These are phyloP conservation scores for Vitis riparia DNA, from an alignment of 164 flowering plant genomes.

Conservation along the genomic window DNA sequence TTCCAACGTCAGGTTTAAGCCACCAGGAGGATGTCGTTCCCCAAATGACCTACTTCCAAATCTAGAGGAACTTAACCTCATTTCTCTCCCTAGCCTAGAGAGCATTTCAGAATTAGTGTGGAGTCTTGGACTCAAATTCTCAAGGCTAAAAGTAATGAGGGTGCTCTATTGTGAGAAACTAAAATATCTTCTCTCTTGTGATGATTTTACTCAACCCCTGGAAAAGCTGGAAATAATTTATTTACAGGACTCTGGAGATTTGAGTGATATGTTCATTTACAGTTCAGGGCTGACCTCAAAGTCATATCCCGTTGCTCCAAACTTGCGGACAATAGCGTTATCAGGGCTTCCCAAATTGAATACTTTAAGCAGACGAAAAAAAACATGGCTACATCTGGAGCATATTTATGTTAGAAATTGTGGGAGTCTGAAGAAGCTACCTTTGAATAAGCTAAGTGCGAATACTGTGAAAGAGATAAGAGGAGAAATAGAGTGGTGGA, in stretches of 20 bases:
- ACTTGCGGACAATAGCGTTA: no score
- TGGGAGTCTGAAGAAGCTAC: no score
- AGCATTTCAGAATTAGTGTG: constrained; percentile 7
- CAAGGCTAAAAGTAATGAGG: constrained; percentile 3
- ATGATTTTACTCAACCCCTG: not conserved
- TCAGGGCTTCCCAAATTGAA: no score
- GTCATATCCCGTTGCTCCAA: not conserved
- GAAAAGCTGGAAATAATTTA: constrained; percentile 11
- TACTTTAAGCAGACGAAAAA: no score
- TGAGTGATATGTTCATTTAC: not conserved
- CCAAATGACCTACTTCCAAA: constrained; percentile 12
- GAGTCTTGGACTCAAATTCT: constrained; percentile 2
- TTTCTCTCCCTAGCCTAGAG: not conserved
- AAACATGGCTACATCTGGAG: no score
- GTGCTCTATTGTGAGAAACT: not conserved
- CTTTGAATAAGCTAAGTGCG: no score
- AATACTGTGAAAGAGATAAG: no score
- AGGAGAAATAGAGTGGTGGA: no score
- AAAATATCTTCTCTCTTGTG: not conserved
- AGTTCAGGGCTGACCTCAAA: no score
- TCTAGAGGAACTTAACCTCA: constrained; percentile 10
- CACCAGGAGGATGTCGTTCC: not conserved
- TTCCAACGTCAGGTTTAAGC: not conserved
- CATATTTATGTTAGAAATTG: no score
- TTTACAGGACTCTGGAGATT: constrained; percentile 1